phyloP scores from a whole-genome alignment of 23 red algal genomes.

The Gracilaria vermiculophylla region DNA sequence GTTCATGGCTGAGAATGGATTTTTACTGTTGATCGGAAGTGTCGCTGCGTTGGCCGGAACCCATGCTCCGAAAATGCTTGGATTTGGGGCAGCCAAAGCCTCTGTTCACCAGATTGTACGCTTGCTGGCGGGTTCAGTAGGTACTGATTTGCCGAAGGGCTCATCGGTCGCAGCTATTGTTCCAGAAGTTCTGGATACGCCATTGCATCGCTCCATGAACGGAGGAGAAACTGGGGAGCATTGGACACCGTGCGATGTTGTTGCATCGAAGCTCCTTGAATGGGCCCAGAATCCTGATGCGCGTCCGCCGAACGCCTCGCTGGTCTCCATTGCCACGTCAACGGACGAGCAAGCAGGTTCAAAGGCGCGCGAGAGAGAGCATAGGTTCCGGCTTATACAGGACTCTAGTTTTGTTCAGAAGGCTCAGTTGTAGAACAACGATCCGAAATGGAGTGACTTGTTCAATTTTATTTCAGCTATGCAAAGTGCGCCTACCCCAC shows the following conservation, averaged over 20 bases:
- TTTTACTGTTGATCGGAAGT: constrained; percentile 65
- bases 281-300: constrained; percentile 63
- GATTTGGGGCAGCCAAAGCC: constrained; percentile 71
- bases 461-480: too few species aligned
- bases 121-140: constrained; percentile 63
- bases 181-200: constrained; percentile 86
- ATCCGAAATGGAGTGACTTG: too few species aligned
- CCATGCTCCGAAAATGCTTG: constrained; percentile 58
- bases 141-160: constrained; percentile 57
- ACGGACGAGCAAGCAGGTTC: not conserved
- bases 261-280: constrained; percentile 72
- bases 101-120: constrained; percentile 85
- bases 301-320: constrained; percentile 70
- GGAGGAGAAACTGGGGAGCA: constrained; percentile 57
- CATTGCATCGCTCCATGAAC: constrained; percentile 82
- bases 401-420: constrained; percentile 85
- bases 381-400: constrained; percentile 71
- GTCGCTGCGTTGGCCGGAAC: constrained; percentile 72
- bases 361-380: not conserved
- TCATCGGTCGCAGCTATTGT: constrained; percentile 76
- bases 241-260: constrained; percentile 83
- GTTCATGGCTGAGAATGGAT: constrained; percentile 71
- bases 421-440: constrained; percentile 13
- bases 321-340: constrained; percentile 67
- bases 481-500: too few species aligned